Base-by-base conservation (phyloP, 2,329 filamentous ascomycete species). In the Cryphonectria parasitica region DNA sequence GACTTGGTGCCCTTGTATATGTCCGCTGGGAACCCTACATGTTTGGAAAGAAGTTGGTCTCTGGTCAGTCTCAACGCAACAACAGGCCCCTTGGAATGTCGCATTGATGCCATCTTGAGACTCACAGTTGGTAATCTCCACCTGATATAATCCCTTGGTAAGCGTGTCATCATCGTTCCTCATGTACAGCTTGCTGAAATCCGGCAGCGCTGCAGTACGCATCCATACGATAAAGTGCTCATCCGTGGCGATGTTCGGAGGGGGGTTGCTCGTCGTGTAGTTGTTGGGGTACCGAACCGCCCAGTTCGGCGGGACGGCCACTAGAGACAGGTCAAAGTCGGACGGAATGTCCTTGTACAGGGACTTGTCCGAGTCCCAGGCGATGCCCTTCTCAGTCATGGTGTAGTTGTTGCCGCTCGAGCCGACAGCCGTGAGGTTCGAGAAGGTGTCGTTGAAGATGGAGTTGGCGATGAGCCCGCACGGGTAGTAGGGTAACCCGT, bases 181-280 rank as follows among this genome's bases (percentile, higher is more conserved):
- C 80, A 91, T 88, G 62, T 94, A 93, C 63, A 99, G 85, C 83
- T 99, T 99, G 87, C 93, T 97, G 80, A 99, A 99, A 6, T 91
- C 92, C 0, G 96, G 96, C 76, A 98, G 83, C 70, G 95, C 96
- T 34, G 96, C 96, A 1, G 97, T 97, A 76, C 96, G 90, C 96
- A 99, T 99, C 96, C 96, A 99, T 31, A 98, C 95, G 82, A 98
- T 95, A 80, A 99, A 97, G 60, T 90, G 89, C 80, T 97, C 92
- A 82, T 94, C 91, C 0, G 89, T 82, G 73, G 91, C 86, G 25
- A 98, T 80, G 75, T 96, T 82, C 0, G 94, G 94, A 31, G 93
- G 90, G 1, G 87, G 88, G 66, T 87, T 86, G 0, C 87, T 82
- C 0, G 84, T 79, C 3, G 87, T 90, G 78, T 97, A 97, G 72